Percentiles rank a stretch among this genome's conserved stretches.
Conservation (phyloP, 129 eudicot genomes). For the Arctium minus region DNA sequence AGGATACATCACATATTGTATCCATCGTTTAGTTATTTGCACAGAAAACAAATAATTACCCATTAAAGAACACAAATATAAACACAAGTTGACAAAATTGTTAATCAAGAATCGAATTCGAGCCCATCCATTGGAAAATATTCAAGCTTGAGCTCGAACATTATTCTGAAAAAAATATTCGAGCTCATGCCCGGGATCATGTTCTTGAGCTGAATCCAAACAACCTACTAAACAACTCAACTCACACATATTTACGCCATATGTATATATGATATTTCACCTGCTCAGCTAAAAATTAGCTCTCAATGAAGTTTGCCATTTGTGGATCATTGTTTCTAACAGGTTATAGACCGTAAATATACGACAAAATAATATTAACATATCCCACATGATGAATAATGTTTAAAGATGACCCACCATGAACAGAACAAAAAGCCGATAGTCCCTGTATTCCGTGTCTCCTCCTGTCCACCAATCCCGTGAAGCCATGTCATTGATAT, state of each 20-base stretch:
- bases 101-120: not conserved
- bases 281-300: conserved; percentile 78
- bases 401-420: not conserved
- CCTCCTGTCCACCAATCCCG: not conserved
- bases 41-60: too few relatives aligned
- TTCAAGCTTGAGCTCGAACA: too few relatives aligned
- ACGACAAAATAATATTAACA: not conserved
- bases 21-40: too few relatives aligned
- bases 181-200: too few relatives aligned
- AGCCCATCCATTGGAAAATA: not conserved
- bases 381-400: not conserved
- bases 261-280: conserved; percentile 23
- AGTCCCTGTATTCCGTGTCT: too few relatives aligned
- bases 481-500: not conserved
- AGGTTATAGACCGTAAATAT: conserved; percentile 8
- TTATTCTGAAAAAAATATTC: too few relatives aligned
- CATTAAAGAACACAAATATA: too few relatives aligned
- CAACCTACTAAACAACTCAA: not conserved
- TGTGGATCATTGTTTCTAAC: conserved; percentile 75
- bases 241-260: not conserved
- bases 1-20: too few relatives aligned
- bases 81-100: too few relatives aligned
- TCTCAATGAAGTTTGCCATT: conserved; percentile 71
- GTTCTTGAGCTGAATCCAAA: too few relatives aligned
- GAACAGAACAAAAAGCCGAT: not conserved